Evolutionary conservation across 2,329 filamentous ascomycete genomes (phyloP).

Genomic region (Hymenotorrendiella dingleyae): DNA sequence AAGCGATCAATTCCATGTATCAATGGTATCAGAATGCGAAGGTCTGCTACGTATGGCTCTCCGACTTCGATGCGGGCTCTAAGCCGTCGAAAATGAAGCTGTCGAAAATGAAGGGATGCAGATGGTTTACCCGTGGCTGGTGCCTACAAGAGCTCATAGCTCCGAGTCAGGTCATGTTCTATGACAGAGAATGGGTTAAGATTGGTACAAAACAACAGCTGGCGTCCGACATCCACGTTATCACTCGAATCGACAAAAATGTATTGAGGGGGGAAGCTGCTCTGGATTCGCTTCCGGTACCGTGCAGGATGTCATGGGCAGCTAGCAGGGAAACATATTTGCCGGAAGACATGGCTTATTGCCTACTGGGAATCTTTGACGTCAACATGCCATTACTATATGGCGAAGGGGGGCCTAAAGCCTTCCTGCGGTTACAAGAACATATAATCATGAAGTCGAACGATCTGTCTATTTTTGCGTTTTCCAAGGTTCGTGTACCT

Average conservation of each 20-base stretch:
- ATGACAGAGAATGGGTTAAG: not conserved
- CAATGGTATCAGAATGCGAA: conserved; percentile 6
- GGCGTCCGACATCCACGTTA: not conserved
- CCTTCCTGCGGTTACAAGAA: conserved; percentile 33
- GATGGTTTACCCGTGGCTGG: conserved; percentile 3
- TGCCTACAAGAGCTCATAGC: conserved; percentile 5
- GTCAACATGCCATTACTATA: conserved; percentile 40
- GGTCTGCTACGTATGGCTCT: conserved; percentile 4
- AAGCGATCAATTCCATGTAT: conserved; percentile 8
- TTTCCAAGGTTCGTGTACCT: too few relatives aligned
- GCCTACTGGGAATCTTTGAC: conserved; percentile 38
- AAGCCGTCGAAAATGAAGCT: not conserved
- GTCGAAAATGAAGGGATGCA: too few relatives aligned
- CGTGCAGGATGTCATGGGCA: conserved; percentile 39
- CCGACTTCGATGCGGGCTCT: not conserved
- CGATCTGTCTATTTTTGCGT: conserved; percentile 9
- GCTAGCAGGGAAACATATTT: conserved; percentile 31
- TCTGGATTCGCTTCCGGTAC: conserved; percentile 10
- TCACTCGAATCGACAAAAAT: not conserved
- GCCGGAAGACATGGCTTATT: conserved; percentile 40
- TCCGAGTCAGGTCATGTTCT: not conserved
- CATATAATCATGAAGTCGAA: conserved; percentile 27
- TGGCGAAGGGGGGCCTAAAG: conserved; percentile 31
- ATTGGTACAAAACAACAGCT: not conserved
- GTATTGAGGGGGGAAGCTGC: not conserved